A percentile compares a stretch with the other conserved stretches of the same genome.
phyloP scores from a whole-genome alignment of 1,139 yeast species.

The Magnusiomyces suaveolens region DNA sequence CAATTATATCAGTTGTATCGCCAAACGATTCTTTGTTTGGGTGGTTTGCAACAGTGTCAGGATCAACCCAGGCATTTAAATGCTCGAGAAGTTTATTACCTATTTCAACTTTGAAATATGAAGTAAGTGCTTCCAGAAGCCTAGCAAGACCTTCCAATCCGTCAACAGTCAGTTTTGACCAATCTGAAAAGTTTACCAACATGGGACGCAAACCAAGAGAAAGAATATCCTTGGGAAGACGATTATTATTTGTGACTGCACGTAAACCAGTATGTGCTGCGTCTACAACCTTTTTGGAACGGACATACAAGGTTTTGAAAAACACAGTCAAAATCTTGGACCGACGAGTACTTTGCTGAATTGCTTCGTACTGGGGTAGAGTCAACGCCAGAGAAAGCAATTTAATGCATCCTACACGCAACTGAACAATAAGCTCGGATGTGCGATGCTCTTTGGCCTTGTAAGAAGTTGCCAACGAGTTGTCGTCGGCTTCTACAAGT shows the following conservation, averaged over 20 bases:
- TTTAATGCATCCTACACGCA: slow-evolving; percentile 82
- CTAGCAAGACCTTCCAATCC: slow-evolving; percentile 90
- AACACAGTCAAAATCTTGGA: slow-evolving; percentile 85
- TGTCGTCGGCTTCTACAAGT: slow-evolving; percentile 95
- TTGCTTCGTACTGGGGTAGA: slow-evolving; percentile 35
- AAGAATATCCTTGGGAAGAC: slow-evolving; percentile 81
- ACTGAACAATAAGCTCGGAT: slow-evolving; percentile 72
- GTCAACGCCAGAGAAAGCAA: slow-evolving; percentile 76
- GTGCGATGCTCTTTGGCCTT: slow-evolving; percentile 80
- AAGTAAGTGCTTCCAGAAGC: slow-evolving; percentile 72
- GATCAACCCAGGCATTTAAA: slow-evolving; percentile 93
- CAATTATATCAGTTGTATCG: slow-evolving; percentile 41
- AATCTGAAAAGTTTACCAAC: slow-evolving; percentile 89
- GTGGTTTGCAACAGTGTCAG: slow-evolving; percentile 56
- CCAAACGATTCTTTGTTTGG: neutral
- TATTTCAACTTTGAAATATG: slow-evolving; percentile 92
- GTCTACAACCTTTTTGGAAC: slow-evolving; percentile 77
- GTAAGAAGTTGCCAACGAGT: slow-evolving; percentile 79
- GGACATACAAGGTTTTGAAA: slow-evolving; percentile 83
- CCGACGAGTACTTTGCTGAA: slow-evolving; percentile 74
- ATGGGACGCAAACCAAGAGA: slow-evolving; percentile 94
- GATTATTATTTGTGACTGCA: slow-evolving; percentile 72
- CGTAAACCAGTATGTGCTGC: slow-evolving; percentile 89
- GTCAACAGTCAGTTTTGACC: slow-evolving; percentile 75
- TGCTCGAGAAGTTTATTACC: slow-evolving; percentile 91